Evolutionary conservation across 2,329 filamentous ascomycete species (phyloP).

Genomic region (Trichoderma sp.): DNA sequence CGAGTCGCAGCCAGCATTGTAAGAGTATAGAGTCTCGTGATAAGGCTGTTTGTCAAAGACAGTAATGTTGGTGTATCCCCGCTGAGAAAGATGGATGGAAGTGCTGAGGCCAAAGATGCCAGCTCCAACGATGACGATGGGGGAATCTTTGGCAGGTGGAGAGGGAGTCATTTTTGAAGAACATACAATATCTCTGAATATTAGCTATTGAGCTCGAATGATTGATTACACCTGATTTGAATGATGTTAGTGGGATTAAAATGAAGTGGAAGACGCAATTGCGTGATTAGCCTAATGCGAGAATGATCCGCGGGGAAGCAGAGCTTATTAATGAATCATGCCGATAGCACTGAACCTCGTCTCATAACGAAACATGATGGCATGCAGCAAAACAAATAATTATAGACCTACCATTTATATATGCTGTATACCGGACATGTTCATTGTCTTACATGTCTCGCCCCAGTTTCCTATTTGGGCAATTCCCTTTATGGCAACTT

Average conservation of each 20-base stretch:
- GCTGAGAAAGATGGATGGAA: conserved; percentile 38
- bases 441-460: not conserved
- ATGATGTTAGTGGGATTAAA: not conserved
- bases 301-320: not conserved
- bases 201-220: not conserved
- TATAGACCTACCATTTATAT: not conserved
- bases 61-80: conserved; percentile 52
- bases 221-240: not conserved
- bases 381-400: too few relatives aligned
- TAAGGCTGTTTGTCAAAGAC: conserved; percentile 54
- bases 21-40: conserved; percentile 46
- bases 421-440: not conserved
- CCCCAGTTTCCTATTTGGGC: not conserved
- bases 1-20: conserved; percentile 47
- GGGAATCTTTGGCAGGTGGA: not conserved
- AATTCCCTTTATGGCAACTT: not conserved
- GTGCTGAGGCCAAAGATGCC: conserved; percentile 45
- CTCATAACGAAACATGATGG: not conserved
- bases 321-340: not conserved
- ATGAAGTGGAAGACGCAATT: not conserved
- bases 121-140: conserved; percentile 35
- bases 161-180: not conserved
- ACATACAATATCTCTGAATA: not conserved
- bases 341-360: not conserved
- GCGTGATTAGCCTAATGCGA: conserved; percentile 5